Evolutionary conservation across 768 basidiomycete genomes (phyloP).

Genomic region (Kwoniella dejecticola): DNA sequence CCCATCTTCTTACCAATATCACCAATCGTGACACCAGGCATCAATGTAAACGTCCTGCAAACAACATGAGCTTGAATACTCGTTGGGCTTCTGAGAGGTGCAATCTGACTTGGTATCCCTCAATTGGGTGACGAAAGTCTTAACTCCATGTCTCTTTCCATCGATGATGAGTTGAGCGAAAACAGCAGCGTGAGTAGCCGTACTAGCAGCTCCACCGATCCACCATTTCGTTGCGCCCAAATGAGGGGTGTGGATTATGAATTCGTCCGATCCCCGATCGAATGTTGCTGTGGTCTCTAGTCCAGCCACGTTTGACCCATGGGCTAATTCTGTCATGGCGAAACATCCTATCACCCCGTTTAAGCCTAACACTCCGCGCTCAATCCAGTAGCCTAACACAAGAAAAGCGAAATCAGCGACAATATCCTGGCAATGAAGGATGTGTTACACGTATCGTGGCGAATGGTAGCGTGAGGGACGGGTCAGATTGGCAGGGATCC

Average conservation of each 20-base stretch:
- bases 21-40: slow-evolving; percentile 58
- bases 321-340: slow-evolving; percentile 54
- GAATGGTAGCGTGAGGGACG: too few relatives aligned
- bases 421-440: background rate
- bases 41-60: slow-evolving; percentile 55
- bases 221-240: slow-evolving; percentile 59
- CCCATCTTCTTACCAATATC: slow-evolving; percentile 60
- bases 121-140: slow-evolving; percentile 59
- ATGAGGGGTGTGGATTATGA: slow-evolving; percentile 58
- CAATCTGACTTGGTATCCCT: slow-evolving; percentile 52
- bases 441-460: too few relatives aligned
- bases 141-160: slow-evolving; percentile 57
- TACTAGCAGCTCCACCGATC: slow-evolving; percentile 59
- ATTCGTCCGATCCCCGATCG: slow-evolving; percentile 57
- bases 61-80: background rate
- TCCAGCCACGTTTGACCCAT: slow-evolving; percentile 58
- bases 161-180: slow-evolving; percentile 58
- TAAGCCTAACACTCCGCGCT: slow-evolving; percentile 57
- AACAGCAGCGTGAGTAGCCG: slow-evolving; percentile 58
- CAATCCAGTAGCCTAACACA: slow-evolving; percentile 57
- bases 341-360: slow-evolving; percentile 59
- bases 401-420: background rate
- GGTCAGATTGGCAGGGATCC: too few relatives aligned
- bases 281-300: slow-evolving; percentile 59
- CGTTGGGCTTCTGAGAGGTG: background rate